Percentiles rank a stretch among this genome's conserved stretches.
Evolutionary conservation across 2,329 filamentous ascomycete genomes (phyloP).

Genomic region (Botrytis sinoallii): DNA sequence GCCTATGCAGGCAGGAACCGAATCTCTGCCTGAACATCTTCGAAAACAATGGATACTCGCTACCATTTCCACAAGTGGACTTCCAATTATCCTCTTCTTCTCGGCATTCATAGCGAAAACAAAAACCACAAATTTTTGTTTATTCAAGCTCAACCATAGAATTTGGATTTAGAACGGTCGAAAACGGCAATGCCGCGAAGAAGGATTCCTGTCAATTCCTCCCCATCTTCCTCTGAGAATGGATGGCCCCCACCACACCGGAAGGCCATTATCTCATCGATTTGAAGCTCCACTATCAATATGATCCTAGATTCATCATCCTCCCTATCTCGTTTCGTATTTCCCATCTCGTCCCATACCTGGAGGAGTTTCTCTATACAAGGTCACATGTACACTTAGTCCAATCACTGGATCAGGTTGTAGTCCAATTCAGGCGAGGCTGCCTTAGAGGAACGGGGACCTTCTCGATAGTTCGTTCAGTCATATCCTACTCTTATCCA

Average conservation of each 20-base stretch:
- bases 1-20: constrained; percentile 6
- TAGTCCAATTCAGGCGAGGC: constrained; percentile 23
- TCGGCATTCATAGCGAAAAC: not conserved
- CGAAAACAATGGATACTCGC: not conserved
- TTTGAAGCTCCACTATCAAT: constrained; percentile 8
- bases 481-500: constrained; percentile 21
- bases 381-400: constrained; percentile 24
- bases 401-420: constrained; percentile 22
- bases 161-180: not conserved
- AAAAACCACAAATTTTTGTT: not conserved
- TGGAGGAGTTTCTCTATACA: constrained; percentile 11
- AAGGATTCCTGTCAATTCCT: constrained; percentile 12
- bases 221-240: constrained; percentile 3
- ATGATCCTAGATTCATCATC: constrained; percentile 17
- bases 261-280: constrained; percentile 10
- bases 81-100: not conserved
- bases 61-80: not conserved
- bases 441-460: constrained; percentile 25
- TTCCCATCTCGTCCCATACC: constrained; percentile 1
- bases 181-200: constrained; percentile 7
- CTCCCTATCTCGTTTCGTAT: not conserved
- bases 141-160: not conserved
- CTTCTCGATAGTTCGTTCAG: constrained; percentile 12
- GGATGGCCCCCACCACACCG: constrained; percentile 3
- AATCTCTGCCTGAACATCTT: constrained; percentile 3